Percentiles rank a stretch among this genome's conserved stretches.
These are phyloP conservation scores for Pyronema omphalodes DNA, from an alignment of 495 filamentous ascomycete species.

Conservation along the genomic window DNA sequence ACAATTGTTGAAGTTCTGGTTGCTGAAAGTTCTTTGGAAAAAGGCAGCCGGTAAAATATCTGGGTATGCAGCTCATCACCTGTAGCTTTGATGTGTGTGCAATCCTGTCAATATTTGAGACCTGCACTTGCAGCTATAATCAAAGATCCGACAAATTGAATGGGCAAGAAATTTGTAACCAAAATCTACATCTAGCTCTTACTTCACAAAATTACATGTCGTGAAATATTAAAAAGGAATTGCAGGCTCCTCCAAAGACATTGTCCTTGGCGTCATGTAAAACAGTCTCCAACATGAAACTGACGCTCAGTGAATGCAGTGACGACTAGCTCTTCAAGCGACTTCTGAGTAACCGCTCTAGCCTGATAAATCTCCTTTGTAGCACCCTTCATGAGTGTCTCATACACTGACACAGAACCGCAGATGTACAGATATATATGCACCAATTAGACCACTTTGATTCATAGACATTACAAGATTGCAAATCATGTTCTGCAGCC, in stretches of 20 bases:
- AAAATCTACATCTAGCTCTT: conserved; percentile 37
- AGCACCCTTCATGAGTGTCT: conserved; percentile 35
- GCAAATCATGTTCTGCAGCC: conserved; percentile 29
- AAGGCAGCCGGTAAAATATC: conserved; percentile 35
- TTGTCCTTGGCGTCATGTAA: conserved; percentile 35
- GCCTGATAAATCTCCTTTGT: conserved; percentile 33
- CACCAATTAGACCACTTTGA: conserved; percentile 33
- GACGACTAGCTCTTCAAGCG: conserved; percentile 30
- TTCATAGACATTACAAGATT: conserved; percentile 37
- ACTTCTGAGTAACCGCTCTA: conserved; percentile 30
- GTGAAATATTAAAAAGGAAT: conserved; percentile 32
- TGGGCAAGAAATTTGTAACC: conserved; percentile 33
- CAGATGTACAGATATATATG: conserved; percentile 36
- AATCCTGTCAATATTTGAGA: conserved; percentile 33
- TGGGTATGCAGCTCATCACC: conserved; percentile 31
- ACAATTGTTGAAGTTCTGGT: conserved; percentile 26
- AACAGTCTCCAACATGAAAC: conserved; percentile 38
- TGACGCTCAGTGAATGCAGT: conserved; percentile 34
- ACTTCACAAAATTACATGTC: too few relatives aligned
- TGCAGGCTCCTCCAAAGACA: conserved; percentile 31
- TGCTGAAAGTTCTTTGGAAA: conserved; percentile 30
- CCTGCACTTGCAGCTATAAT: conserved; percentile 36
- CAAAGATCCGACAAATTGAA: conserved; percentile 33
- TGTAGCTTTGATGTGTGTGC: conserved; percentile 36
- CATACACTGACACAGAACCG: conserved; percentile 35